Percentiles rank a stretch among this genome's conserved stretches.
phyloP scores from a whole-genome alignment of 2,329 filamentous ascomycete species.

The Paramyrothecium roridum region DNA sequence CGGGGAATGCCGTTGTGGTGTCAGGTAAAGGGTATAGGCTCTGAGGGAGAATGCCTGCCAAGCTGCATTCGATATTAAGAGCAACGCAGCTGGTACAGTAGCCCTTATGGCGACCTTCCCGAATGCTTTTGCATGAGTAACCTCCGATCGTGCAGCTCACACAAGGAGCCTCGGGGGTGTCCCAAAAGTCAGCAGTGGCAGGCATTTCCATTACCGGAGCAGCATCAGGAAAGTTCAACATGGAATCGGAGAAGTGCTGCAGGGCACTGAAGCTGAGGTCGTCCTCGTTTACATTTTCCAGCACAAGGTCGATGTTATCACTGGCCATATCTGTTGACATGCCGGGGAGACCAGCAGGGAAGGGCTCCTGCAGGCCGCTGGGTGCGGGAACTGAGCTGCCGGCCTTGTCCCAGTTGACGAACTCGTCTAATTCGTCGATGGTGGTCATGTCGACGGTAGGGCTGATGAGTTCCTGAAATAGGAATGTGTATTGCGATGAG shows the following conservation, averaged over 20 bases:
- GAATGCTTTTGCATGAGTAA: constrained; percentile 58
- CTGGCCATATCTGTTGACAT: constrained; percentile 24
- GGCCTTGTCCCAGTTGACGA: constrained; percentile 60
- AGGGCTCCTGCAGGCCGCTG: constrained; percentile 25
- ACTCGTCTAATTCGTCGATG: constrained; percentile 57
- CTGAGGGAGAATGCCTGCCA: constrained; percentile 35
- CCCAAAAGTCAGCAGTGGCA: constrained; percentile 26
- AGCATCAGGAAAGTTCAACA: constrained; percentile 24
- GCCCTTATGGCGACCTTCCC: constrained; percentile 56
- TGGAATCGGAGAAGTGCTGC: constrained; percentile 49
- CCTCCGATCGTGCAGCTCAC: constrained; percentile 47
- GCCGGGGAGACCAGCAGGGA: constrained; percentile 26
- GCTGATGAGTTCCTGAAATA: not conserved
- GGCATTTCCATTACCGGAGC: constrained; percentile 24
- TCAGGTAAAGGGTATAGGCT: constrained; percentile 27
- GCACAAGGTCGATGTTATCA: constrained; percentile 48
- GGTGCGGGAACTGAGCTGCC: constrained; percentile 29
- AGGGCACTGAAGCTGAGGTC: constrained; percentile 59
- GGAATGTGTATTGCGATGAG: constrained; percentile 4
- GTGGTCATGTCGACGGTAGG: constrained; percentile 22
- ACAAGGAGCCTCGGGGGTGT: constrained; percentile 47
- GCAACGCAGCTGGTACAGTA: constrained; percentile 63
- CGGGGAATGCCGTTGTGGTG: constrained; percentile 36
- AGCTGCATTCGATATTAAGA: constrained; percentile 55
- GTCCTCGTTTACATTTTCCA: constrained; percentile 55